Conservation (phyloP, 2,329 filamentous ascomycete species). For the Pyricularia sp. region DNA sequence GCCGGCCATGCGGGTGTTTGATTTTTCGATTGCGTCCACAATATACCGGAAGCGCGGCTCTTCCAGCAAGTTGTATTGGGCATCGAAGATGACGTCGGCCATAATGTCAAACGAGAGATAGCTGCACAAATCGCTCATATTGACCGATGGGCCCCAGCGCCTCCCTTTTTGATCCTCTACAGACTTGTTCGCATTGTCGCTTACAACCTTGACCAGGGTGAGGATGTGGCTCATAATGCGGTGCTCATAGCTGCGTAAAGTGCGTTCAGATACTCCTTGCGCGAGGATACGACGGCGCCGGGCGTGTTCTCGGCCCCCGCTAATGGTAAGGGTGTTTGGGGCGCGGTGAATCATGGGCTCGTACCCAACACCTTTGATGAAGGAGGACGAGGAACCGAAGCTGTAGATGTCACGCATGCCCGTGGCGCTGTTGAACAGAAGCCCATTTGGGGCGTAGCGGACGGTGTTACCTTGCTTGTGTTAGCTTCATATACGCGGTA, state of each 20-base stretch:
- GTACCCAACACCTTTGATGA: slow-evolving; percentile 63
- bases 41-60: slow-evolving; percentile 53
- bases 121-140: slow-evolving; percentile 55
- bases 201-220: slow-evolving; percentile 54
- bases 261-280: slow-evolving; percentile 60
- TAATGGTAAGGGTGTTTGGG: slow-evolving; percentile 64
- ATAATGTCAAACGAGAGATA: slow-evolving; percentile 55
- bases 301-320: slow-evolving; percentile 59
- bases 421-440: slow-evolving; percentile 66
- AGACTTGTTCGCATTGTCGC: slow-evolving; percentile 12
- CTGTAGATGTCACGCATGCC: slow-evolving; percentile 60
- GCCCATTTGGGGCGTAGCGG: slow-evolving; percentile 68
- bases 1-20: slow-evolving; percentile 33
- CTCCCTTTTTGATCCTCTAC: slow-evolving; percentile 21
- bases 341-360: slow-evolving; percentile 62
- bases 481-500: too few relatives aligned
- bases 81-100: slow-evolving; percentile 51
- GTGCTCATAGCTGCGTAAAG: slow-evolving; percentile 58
- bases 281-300: slow-evolving; percentile 62
- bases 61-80: slow-evolving; percentile 54
- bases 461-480: slow-evolving; percentile 43
- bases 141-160: slow-evolving; percentile 47
- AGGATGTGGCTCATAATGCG: slow-evolving; percentile 57
- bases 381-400: slow-evolving; percentile 43
- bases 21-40: slow-evolving; percentile 30